phyloP scores from a whole-genome alignment of 345 rosid genomes.

The Moricandia arvensis region DNA sequence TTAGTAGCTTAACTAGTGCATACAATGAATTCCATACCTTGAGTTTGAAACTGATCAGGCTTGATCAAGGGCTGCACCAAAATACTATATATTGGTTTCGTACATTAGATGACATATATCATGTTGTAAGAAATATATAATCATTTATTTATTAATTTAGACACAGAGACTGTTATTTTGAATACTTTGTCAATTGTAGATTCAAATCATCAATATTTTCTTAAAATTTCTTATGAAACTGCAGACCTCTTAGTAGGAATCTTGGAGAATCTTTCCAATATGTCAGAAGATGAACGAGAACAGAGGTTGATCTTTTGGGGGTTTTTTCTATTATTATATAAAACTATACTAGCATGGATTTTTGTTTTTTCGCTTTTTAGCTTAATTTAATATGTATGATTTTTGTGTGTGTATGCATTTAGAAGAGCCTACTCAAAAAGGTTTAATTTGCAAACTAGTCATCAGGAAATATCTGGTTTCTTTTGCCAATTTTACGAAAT shows the following conservation, averaged over 20 bases:
- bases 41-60: no score
- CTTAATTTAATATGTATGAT: neutral
- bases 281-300: constrained; percentile 5
- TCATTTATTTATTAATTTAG: neutral
- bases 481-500: neutral
- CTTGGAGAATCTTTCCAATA: neutral
- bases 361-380: neutral
- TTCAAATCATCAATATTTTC: neutral
- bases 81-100: no score
- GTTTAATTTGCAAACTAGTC: constrained; percentile 4
- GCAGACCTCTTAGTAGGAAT: neutral
- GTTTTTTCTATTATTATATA: neutral
- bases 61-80: no score
- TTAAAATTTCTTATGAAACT: neutral
- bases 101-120: no score
- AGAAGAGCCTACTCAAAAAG: constrained; percentile 22
- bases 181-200: neutral
- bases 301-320: neutral
- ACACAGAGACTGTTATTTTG: neutral
- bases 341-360: neutral
- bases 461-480: neutral
- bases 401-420: neutral
- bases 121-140: neutral
- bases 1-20: no score
- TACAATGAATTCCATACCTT: no score